Conservation (phyloP, 1,284 basidiomycete genomes). For the Trichosporon ovoides region DNA sequence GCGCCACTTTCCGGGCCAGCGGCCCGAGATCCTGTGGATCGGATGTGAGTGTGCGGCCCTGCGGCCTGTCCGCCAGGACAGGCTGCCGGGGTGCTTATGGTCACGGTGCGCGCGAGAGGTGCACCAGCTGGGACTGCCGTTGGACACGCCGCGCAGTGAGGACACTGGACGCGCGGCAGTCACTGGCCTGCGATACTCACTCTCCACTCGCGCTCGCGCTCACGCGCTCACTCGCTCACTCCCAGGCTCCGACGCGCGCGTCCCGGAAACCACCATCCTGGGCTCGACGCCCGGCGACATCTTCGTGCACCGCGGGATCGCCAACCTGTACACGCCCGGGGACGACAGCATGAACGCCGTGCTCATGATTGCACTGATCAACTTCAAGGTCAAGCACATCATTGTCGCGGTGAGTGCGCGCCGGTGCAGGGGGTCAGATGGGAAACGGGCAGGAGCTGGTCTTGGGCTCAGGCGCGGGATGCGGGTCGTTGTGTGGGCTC, state of each 20-base stretch:
- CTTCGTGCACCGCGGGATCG: slow-evolving; percentile 45
- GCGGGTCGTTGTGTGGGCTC: no score
- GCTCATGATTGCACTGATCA: slow-evolving; percentile 43
- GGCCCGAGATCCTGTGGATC: slow-evolving; percentile 47
- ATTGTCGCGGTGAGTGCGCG: slow-evolving; percentile 36
- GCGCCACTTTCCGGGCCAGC: slow-evolving; percentile 41
- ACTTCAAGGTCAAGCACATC: slow-evolving; percentile 48
- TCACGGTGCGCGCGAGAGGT: background rate
- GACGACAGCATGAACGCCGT: slow-evolving; percentile 45
- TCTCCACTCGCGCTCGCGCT: no score
- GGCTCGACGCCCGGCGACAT: slow-evolving; percentile 45
- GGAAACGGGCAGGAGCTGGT: no score
- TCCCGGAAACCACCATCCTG: slow-evolving; percentile 45
- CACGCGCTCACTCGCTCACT: no score
- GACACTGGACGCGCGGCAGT: no score
- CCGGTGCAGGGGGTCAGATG: background rate
- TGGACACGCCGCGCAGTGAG: no score
- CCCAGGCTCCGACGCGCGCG: slow-evolving; percentile 46
- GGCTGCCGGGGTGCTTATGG: no score
- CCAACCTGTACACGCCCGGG: slow-evolving; percentile 41
- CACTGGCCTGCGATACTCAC: no score
- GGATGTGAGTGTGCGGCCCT: slow-evolving; percentile 35
- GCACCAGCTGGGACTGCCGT: background rate
- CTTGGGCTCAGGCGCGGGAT: no score
- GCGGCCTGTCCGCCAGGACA: no score